Base-by-base conservation (phyloP, 73 alveolate species). In the Paramecium octaurelia region DNA sequence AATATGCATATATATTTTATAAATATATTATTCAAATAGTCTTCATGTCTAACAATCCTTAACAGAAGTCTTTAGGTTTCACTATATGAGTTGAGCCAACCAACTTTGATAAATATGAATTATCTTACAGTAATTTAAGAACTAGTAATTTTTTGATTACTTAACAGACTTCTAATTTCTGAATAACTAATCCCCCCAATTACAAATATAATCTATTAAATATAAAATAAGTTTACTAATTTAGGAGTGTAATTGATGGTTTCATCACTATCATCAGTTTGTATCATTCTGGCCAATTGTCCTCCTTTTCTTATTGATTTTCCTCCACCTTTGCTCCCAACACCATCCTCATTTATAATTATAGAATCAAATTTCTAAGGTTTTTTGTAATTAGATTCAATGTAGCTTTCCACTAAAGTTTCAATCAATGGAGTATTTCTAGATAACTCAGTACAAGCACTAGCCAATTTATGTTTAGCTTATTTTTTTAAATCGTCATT, bases 361-460 rank as follows among this genome's bases (percentile, higher is more conserved):
- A 89, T 7, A 12, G 92, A 44, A 34, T 70, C 88, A 14, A 89
- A 89, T 34, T 89, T 89, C 8, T 35, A 35, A 24, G 94, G 94
- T 70, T 46, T 89, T 71, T 59, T 89, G 85, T 50, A 68, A 89
- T 89, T 83, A 36, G 87, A 73, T 21, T 77, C 86, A 73, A 89
- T 71, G 16, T 44, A 89, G 12, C 75, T 21, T 50, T 89, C 94
- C 6, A 89, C 75, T 43, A 89, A 71, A n/a, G 75, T 71, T 54
- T 89, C 94, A 23, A 89, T 35, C 7, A 44, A 58, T 23, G 94
- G 94, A 24, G 94, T 89, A 12, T 77, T 89, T 89, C 94, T 89
- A 54, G 88, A 89, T 42, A 89, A 35, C 35, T 89, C 94, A 18
- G 75, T 70, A 10, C 88, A 58, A 46, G 86, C 86, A 20, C 58